Evolutionary conservation across 768 basidiomycete genomes (phyloP).

Genomic region (Mycena olivaceomarginata): DNA sequence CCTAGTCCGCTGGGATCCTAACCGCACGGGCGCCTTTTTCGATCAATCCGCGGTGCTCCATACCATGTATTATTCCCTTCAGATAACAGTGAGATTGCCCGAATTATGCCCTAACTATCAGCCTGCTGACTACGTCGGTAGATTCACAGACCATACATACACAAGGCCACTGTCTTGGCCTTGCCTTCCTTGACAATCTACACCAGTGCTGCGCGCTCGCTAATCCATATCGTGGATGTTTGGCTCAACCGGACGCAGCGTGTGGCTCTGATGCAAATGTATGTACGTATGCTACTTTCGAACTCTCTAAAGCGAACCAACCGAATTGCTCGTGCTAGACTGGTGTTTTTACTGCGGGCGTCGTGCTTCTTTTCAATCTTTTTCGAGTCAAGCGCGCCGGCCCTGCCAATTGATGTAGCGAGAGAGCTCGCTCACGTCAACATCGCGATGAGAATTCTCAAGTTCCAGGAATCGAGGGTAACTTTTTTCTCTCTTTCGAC

Average conservation of each 20-base stretch:
- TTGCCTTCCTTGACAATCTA: constrained; percentile 72
- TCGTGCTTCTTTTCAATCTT: constrained; percentile 67
- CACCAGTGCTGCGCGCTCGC: constrained; percentile 70
- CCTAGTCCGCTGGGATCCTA: constrained; percentile 48
- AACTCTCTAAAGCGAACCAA: background rate
- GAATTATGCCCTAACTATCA: constrained; percentile 49
- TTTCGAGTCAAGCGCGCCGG: constrained; percentile 60
- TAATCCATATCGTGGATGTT: constrained; percentile 62
- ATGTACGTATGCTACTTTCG: constrained; percentile 20
- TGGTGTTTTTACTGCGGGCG: constrained; percentile 48
- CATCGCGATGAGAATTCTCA: constrained; percentile 58
- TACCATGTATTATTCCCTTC: constrained; percentile 61
- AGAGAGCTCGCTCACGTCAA: constrained; percentile 61
- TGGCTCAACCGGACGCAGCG: constrained; percentile 35
- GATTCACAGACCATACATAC: constrained; percentile 69
- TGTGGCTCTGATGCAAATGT: constrained; percentile 27
- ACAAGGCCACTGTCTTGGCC: constrained; percentile 51
- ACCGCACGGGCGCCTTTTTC: constrained; percentile 56
- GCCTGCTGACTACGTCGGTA: constrained; percentile 52
- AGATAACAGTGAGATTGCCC: constrained; percentile 61
- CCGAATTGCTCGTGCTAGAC: constrained; percentile 7
- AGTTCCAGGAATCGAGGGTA: constrained; percentile 41
- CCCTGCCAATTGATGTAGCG: constrained; percentile 52
- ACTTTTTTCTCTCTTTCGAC: background rate
- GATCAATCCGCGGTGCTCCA: constrained; percentile 62